phyloP scores from a whole-genome alignment of 169 alveolate species.

The Cystoisospora suis region DNA sequence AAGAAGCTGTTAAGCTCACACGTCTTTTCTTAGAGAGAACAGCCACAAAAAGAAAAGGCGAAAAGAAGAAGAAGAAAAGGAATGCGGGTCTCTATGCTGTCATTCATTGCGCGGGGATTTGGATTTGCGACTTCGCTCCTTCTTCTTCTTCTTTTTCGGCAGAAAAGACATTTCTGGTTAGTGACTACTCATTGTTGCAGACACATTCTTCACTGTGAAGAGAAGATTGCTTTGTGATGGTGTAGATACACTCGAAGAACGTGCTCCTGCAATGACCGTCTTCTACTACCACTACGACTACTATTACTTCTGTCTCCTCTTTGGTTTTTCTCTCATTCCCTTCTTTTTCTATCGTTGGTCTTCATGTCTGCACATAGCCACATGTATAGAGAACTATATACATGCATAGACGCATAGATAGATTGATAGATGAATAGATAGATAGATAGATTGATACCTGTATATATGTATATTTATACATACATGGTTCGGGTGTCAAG shows the following conservation, averaged over 20 bases:
- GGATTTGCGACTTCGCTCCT: neutral
- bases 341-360: neutral
- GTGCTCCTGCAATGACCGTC: neutral
- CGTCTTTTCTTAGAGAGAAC: too few relatives aligned
- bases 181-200: neutral
- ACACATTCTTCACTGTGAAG: neutral
- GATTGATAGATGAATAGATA: neutral
- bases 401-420: too few relatives aligned
- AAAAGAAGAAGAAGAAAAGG: neutral
- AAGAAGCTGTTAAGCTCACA: too few relatives aligned
- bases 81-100: slow-evolving; percentile 1
- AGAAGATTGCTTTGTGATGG: neutral
- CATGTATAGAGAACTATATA: neutral
- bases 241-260: neutral
- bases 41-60: too few relatives aligned
- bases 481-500: neutral
- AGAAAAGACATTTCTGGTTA: neutral
- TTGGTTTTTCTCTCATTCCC: too few relatives aligned
- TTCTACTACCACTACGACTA: neutral
- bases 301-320: too few relatives aligned
- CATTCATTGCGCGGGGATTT: neutral
- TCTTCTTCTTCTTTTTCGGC: too few relatives aligned
- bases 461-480: too few relatives aligned
- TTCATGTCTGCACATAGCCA: neutral
- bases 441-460: too few relatives aligned